phyloP scores from a whole-genome alignment of 2,329 filamentous ascomycete genomes.

The Stromatinia cepivora region DNA sequence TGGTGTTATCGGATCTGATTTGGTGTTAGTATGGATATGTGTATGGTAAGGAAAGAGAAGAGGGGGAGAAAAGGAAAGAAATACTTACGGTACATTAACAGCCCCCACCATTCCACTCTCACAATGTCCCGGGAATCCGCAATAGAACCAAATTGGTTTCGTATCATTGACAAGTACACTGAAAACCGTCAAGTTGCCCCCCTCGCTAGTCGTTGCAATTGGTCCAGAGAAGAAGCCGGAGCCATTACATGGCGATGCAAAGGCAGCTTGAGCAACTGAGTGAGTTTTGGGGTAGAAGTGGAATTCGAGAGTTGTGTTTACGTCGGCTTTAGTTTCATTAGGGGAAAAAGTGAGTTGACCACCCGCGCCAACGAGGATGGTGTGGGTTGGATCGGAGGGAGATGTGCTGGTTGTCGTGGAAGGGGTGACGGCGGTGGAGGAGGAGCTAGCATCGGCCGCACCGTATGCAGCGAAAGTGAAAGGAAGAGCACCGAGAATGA shows the following conservation, averaged over 20 bases:
- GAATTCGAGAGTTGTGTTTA: constrained; percentile 56
- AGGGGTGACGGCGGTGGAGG: constrained; percentile 26
- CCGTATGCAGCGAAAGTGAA: constrained; percentile 31
- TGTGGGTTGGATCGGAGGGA: constrained; percentile 32
- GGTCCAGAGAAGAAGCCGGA: constrained; percentile 36
- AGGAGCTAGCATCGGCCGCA: constrained; percentile 16
- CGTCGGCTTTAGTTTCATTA: constrained; percentile 49
- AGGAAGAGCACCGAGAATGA: constrained; percentile 30
- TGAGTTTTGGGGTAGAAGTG: constrained; percentile 55
- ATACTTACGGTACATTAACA: constrained; percentile 43
- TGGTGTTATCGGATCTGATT: not conserved
- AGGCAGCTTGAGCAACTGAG: constrained; percentile 47
- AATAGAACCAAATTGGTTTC: constrained; percentile 49
- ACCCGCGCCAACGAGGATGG: constrained; percentile 39
- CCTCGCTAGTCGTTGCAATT: constrained; percentile 24
- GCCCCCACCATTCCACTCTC: constrained; percentile 47
- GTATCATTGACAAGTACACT: constrained; percentile 45
- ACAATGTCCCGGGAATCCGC: constrained; percentile 44
- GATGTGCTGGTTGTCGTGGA: constrained; percentile 21
- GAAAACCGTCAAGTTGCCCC: constrained; percentile 43
- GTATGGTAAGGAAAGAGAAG: not conserved
- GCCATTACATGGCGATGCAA: constrained; percentile 40
- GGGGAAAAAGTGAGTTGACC: constrained; percentile 51
- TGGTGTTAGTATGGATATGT: not conserved
- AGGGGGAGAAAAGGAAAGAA: constrained; percentile 28